These are phyloP conservation scores for Talaromyces sp. DNA, from an alignment of 2,329 filamentous ascomycete species.

Conservation along the genomic window DNA sequence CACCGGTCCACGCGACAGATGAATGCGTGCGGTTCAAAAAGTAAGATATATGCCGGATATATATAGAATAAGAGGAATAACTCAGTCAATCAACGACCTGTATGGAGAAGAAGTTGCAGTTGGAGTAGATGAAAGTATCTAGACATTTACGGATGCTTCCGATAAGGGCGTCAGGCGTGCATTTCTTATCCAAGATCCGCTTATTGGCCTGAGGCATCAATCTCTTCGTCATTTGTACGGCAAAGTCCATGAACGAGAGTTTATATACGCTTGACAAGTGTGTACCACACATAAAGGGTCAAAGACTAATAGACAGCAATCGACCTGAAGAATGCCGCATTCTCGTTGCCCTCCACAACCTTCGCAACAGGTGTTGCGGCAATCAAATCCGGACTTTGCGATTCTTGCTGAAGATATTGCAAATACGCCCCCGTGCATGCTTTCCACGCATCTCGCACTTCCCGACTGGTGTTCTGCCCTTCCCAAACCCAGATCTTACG, in stretches of 20 bases:
- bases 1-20: neutral
- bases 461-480: conserved; percentile 54
- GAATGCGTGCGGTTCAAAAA: neutral
- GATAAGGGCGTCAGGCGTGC: neutral
- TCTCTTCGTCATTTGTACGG: neutral
- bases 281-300: neutral
- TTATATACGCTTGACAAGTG: neutral
- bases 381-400: conserved; percentile 12
- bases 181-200: neutral
- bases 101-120: neutral
- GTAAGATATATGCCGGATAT: neutral
- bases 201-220: neutral
- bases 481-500: conserved; percentile 64
- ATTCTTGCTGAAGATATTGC: conserved; percentile 8
- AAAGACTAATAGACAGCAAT: conserved; percentile 8
- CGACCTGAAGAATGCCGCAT: conserved; percentile 11
- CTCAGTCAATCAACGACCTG: neutral
- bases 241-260: neutral
- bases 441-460: conserved; percentile 58
- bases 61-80: neutral
- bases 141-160: neutral
- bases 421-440: conserved; percentile 11
- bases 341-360: conserved; percentile 15
- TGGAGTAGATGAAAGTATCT: neutral
- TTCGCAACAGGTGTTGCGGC: conserved; percentile 21